Base-by-base conservation (phyloP, 2,329 filamentous ascomycete species). In the Colletotrichum godetiae region DNA sequence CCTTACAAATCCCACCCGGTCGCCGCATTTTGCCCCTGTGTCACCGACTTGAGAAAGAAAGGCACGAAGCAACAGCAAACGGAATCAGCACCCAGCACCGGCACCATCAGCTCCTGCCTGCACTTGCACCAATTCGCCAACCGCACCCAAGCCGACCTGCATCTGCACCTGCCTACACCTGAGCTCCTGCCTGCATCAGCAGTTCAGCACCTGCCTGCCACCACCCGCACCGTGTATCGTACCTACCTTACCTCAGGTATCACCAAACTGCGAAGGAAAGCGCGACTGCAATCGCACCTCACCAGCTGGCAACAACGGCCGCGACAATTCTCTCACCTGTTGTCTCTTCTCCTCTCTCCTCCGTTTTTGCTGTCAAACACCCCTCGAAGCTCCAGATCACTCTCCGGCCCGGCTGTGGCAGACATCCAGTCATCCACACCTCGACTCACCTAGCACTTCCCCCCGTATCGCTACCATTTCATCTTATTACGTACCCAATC, bases 1-100 rank as follows among this genome's bases (percentile, higher is more conserved):
- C 66, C 42, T 72, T 72, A 72, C 70, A 72, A 69, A 72, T 72
- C 69, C 67, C 22, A 24, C 65, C 69, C 37, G 52, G 65, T 53
- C 65, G 69, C 69, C 65, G 65, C 58, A 72, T 68, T 72, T 71
- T 57, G 68, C 68, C 68, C 68, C 63, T 72, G 56, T 64, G 63
- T 22, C 56, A 46, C 56, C 56, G 56, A 67, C 35, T 52, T 49
- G 42, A 49, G 42, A 49, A 49, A 24, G 12, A 33, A 57, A 57
- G 55, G 52, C n/a, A 59, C 31, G 31, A 49, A 37, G 52, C 53
- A n/a, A 19, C 15, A 7, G 35, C 15, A 55, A 15, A 33, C 22
- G 13, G 29, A 6, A 37, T 13, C 29, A 27, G 27, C 27, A 29
- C 27, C 27, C 27, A 29, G 27, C 27, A 29, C 27, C 27, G 27